Evolutionary conservation across 768 basidiomycete genomes (phyloP), one percentile per base, ranked within the genome.

Genomic region (Pleurotus eryngii): DNA sequence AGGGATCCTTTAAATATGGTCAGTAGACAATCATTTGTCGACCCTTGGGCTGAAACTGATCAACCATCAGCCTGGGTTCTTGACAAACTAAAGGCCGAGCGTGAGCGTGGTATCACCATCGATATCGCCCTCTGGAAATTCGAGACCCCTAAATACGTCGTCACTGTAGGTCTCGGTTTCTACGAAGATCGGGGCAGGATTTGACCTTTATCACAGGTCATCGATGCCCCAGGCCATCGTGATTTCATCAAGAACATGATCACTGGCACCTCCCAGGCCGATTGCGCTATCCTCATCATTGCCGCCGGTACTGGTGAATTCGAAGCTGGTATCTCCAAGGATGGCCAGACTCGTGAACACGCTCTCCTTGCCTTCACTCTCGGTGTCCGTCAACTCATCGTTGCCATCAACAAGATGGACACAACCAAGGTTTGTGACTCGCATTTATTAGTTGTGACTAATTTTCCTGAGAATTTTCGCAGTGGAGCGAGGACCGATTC

Each of bases 201-300:
- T 35, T 35, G 30, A 35, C 30, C 30, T 35, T 35, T 35, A 35
- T 35, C 30, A 26, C 59, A 92, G 93, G 94, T 99, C 80, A 98
- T 98, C 68, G 97, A 98, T 73, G 97, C 97, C 74, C 97, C 97
- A 48, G 96, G 96, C 72, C 95, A 97, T 77, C 95, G 97, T 87
- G 97, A 99, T 73, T 99, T 99, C 81, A 99, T 99, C 86, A 99
- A 99, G 83, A 99, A 97, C 92, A 97, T 95, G 95, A 99, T 99
- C 76, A 99, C 97, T 61, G 97, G 97, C 85, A 99, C 97, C 68
- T 99, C 97, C 69, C 97, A 99, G 87, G 95, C 96, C 73, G 96
- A 99, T 75, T 98, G 96, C 72, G 97, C 95, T 70, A 87, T 99
- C 76, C 94, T 99, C 77, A 98, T 99, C 84, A 99, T 99, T 66